Conservation (phyloP, 306 rosid genomes). For the Mimosa bimucronata region DNA sequence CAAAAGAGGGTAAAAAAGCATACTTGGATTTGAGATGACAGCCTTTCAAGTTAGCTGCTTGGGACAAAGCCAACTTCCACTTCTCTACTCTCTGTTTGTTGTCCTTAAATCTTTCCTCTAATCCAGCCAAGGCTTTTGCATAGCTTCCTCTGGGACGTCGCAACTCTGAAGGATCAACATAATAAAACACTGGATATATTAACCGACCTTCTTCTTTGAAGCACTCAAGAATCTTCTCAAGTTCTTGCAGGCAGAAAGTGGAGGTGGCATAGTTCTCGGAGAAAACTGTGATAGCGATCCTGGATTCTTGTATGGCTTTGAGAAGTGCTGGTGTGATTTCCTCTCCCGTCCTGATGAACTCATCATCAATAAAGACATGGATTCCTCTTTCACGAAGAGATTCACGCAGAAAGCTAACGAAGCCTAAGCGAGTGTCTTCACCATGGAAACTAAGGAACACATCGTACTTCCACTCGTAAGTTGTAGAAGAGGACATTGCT, state of each 20-base stretch:
- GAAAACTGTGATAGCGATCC: background rate
- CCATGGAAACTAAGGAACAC: background rate
- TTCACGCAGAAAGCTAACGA: background rate
- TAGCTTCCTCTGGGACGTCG: background rate
- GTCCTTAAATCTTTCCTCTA: background rate
- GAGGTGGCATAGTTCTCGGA: background rate
- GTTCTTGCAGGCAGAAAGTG: background rate
- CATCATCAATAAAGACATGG: background rate
- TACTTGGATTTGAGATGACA: background rate
- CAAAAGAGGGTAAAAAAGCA: background rate
- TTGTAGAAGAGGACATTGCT: background rate
- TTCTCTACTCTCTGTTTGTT: background rate
- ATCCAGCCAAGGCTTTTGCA: background rate
- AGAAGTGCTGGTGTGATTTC: background rate
- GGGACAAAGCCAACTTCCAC: slow-evolving; percentile 8
- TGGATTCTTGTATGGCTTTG: background rate
- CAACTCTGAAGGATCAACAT: slow-evolving; percentile 10
- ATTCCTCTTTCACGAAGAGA: background rate
- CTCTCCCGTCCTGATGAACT: background rate
- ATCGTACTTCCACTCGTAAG: background rate
- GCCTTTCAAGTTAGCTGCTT: slow-evolving; percentile 8
- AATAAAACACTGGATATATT: background rate
- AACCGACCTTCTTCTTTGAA: background rate
- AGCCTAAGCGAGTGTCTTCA: too few relatives aligned
- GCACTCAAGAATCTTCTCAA: background rate